Evolutionary conservation across 192 early-diverging fungal genomes (phyloP).

Genomic region (Coemansia sp.): DNA sequence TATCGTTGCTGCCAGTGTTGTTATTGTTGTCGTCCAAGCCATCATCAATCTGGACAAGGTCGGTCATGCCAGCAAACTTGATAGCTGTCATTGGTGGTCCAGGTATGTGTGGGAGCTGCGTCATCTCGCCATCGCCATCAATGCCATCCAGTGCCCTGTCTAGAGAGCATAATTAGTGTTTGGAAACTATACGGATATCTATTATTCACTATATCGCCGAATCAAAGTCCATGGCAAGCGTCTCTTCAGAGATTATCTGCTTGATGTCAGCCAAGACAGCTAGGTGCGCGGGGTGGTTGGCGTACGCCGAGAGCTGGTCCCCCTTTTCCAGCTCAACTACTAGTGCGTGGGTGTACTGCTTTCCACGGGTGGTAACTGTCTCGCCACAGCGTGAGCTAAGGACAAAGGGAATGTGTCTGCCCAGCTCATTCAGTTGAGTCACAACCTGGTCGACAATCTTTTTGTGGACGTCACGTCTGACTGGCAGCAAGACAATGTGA

Average conservation of each 20-base stretch:
- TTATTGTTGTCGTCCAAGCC: constrained; percentile 4
- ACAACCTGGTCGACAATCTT: constrained; percentile 22
- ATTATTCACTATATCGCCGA: background rate
- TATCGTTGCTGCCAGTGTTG: no score
- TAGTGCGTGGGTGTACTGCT: constrained; percentile 41
- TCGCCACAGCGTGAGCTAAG: constrained; percentile 25
- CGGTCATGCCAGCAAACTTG: background rate
- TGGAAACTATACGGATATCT: no score
- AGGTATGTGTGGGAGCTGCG: constrained; percentile 75
- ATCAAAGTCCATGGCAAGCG: constrained; percentile 37
- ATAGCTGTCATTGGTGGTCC: constrained; percentile 65
- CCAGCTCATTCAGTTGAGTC: constrained; percentile 17
- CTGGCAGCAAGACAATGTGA: constrained; percentile 38
- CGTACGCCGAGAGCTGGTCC: constrained; percentile 21
- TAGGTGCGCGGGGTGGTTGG: constrained; percentile 29
- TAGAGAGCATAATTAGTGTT: no score
- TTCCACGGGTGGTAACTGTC: constrained; percentile 35
- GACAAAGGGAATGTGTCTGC: constrained; percentile 28
- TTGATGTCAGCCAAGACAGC: constrained; percentile 28
- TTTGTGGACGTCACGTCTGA: constrained; percentile 17
- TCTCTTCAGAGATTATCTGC: constrained; percentile 22
- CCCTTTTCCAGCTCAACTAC: constrained; percentile 28
- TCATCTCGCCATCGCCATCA: no score
- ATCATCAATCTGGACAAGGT: constrained; percentile 2
- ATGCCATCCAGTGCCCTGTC: no score